Percentiles rank a stretch among this genome's conserved stretches.
Evolutionary conservation across 2,329 filamentous ascomycete species (phyloP).

Genomic region (Ceratocystis alfenasii): DNA sequence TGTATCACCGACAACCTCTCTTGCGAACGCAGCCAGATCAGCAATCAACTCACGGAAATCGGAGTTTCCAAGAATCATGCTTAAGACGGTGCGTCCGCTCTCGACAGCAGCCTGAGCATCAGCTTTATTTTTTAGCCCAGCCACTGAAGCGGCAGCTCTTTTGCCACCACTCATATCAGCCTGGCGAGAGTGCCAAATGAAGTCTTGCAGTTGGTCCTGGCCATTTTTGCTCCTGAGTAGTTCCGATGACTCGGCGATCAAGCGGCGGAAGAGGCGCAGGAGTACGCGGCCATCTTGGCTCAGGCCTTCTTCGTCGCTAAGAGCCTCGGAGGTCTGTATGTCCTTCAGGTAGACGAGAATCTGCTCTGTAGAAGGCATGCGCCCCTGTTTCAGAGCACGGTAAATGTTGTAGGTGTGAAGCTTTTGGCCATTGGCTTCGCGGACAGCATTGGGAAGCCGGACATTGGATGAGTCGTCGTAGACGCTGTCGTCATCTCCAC

Average conservation of each 20-base stretch:
- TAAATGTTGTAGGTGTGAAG: constrained; percentile 89
- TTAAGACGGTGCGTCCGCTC: constrained; percentile 71
- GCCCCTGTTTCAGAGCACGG: constrained; percentile 67
- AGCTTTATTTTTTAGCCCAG: constrained; percentile 52
- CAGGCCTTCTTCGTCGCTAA: constrained; percentile 35
- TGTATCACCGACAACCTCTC: constrained; percentile 78
- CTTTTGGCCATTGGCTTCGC: constrained; percentile 73
- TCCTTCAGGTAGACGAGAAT: constrained; percentile 66
- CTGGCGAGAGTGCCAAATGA: constrained; percentile 72
- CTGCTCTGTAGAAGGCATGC: constrained; percentile 87
- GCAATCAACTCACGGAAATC: constrained; percentile 80
- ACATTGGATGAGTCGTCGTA: neutral
- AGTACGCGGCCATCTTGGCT: constrained; percentile 67
- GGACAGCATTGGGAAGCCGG: constrained; percentile 36
- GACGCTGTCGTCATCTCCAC: constrained; percentile 12
- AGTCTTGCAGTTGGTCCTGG: constrained; percentile 77
- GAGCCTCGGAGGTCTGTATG: constrained; percentile 56
- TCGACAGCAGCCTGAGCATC: constrained; percentile 51
- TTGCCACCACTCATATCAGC: constrained; percentile 59
- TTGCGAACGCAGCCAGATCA: constrained; percentile 65
- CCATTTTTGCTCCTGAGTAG: constrained; percentile 71
- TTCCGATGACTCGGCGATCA: constrained; percentile 70
- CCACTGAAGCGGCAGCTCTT: constrained; percentile 49
- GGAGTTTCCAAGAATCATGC: constrained; percentile 75
- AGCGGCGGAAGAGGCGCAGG: constrained; percentile 58